These are phyloP conservation scores for Lizonia empirigonia DNA, from an alignment of 2,329 filamentous ascomycete genomes.

Conservation along the genomic window DNA sequence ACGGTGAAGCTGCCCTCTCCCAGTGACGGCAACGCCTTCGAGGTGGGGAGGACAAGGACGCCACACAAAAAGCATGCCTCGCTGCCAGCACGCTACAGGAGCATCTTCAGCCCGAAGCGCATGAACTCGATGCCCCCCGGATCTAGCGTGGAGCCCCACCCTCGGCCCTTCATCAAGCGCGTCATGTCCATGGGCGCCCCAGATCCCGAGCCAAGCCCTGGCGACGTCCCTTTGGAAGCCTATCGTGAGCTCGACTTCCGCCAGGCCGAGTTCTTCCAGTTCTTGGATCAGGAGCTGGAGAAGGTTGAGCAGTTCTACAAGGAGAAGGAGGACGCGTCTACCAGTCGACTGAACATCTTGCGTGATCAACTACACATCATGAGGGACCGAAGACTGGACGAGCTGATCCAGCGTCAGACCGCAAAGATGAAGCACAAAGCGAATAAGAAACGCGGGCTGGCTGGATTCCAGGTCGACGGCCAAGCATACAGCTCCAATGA, in stretches of 20 bases:
- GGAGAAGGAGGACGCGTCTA: conserved; percentile 84
- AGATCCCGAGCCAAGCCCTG: conserved; percentile 43
- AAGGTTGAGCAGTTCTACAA: conserved; percentile 94
- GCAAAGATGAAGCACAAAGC: conserved; percentile 42
- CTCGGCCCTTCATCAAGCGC: conserved; percentile 48
- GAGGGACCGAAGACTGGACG: conserved; percentile 79
- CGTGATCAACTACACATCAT: conserved; percentile 90
- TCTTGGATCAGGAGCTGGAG: conserved; percentile 80
- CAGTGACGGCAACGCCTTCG: conserved; percentile 48
- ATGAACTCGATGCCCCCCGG: conserved; percentile 49
- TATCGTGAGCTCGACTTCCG: conserved; percentile 71
- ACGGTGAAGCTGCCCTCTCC: conserved; percentile 27
- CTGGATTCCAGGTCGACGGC: conserved; percentile 21
- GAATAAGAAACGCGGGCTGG: conserved; percentile 26
- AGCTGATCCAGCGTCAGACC: conserved; percentile 62
- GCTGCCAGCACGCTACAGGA: conserved; percentile 41
- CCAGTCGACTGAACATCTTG: conserved; percentile 70
- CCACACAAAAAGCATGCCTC: conserved; percentile 37
- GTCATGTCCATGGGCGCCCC: conserved; percentile 53
- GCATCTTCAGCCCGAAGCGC: conserved; percentile 49
- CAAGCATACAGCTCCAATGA: conserved; percentile 31
- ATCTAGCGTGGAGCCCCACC: conserved; percentile 26
- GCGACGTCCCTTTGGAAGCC: conserved; percentile 60
- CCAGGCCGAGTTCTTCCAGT: conserved; percentile 85
- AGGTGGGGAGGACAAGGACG: conserved; percentile 50